Percentiles rank a stretch among this genome's conserved stretches.
These are phyloP conservation scores for Rutstroemia sydowiana DNA, from an alignment of 2,329 filamentous ascomycete genomes.

Conservation along the genomic window DNA sequence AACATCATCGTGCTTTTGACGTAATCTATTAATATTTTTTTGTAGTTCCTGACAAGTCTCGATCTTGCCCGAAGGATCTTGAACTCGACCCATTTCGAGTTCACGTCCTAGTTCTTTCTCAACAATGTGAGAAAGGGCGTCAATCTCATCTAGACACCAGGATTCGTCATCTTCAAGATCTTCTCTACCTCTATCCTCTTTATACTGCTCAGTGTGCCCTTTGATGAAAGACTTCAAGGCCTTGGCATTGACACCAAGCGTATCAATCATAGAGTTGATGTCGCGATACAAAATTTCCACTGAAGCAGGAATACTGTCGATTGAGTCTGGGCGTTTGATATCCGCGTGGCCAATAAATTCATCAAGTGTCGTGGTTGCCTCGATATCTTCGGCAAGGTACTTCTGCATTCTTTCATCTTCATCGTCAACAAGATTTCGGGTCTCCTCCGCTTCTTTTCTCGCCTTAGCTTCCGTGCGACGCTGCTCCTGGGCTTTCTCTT, in stretches of 20 bases:
- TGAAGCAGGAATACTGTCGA: slow-evolving; percentile 52
- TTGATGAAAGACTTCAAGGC: slow-evolving; percentile 49
- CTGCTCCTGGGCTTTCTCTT: slow-evolving; percentile 24
- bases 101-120: slow-evolving; percentile 55
- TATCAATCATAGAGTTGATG: slow-evolving; percentile 92
- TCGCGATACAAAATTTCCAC: slow-evolving; percentile 67
- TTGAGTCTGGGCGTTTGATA: slow-evolving; percentile 37
- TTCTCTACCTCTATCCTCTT: slow-evolving; percentile 50
- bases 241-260: slow-evolving; percentile 78
- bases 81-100: slow-evolving; percentile 61
- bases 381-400: slow-evolving; percentile 51
- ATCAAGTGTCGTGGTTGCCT: slow-evolving; percentile 55
- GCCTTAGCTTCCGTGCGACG: slow-evolving; percentile 36
- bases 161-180: slow-evolving; percentile 63
- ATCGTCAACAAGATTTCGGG: slow-evolving; percentile 53
- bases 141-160: slow-evolving; percentile 72
- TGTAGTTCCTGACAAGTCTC: slow-evolving; percentile 59
- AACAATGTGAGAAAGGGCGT: slow-evolving; percentile 58
- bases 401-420: slow-evolving; percentile 63
- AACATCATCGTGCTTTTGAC: slow-evolving; percentile 70
- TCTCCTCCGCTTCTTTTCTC: slow-evolving; percentile 49
- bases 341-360: slow-evolving; percentile 60
- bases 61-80: slow-evolving; percentile 61
- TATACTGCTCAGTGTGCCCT: slow-evolving; percentile 53
- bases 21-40: slow-evolving; percentile 63